phyloP scores from a whole-genome alignment of 441 rosid species.

The Gossypium aridum region DNA sequence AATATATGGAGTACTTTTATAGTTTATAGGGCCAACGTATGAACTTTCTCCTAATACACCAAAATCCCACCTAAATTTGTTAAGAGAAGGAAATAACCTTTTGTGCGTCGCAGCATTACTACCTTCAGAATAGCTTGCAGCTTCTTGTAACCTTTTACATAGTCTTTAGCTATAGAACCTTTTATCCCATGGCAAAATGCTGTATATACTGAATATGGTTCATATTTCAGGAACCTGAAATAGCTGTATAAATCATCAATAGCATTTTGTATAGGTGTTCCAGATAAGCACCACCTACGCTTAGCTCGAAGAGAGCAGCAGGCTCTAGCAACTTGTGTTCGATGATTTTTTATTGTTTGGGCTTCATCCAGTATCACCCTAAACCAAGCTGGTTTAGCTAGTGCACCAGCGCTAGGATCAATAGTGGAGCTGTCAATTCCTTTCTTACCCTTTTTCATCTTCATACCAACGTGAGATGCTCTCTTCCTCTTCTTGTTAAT shows the following conservation, averaged over 20 bases:
- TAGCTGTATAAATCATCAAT: conserved; percentile 92
- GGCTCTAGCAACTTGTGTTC: conserved; percentile 94
- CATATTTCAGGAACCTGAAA: conserved; percentile 88
- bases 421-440: conserved; percentile 39
- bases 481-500: conserved; percentile 47
- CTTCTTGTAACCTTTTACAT: conserved; percentile 83
- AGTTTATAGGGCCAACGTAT: background rate
- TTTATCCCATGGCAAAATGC: conserved; percentile 63
- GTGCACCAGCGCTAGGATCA: conserved; percentile 59
- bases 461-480: conserved; percentile 37
- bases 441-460: conserved; percentile 62
- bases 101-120: conserved; percentile 93
- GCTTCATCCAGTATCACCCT: conserved; percentile 96
- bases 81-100: conserved; percentile 45
- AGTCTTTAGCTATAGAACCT: conserved; percentile 64
- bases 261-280: conserved; percentile 94
- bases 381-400: conserved; percentile 77
- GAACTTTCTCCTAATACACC: background rate
- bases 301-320: conserved; percentile 92
- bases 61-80: conserved; percentile 9
- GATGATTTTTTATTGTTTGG: conserved; percentile 92
- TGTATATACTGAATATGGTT: conserved; percentile 71
- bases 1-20: background rate
- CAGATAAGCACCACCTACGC: conserved; percentile 96
- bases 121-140: conserved; percentile 89